These are phyloP conservation scores for Spinacia oleracea DNA, from an alignment of 179 eudicot genomes.

Conservation along the genomic window DNA sequence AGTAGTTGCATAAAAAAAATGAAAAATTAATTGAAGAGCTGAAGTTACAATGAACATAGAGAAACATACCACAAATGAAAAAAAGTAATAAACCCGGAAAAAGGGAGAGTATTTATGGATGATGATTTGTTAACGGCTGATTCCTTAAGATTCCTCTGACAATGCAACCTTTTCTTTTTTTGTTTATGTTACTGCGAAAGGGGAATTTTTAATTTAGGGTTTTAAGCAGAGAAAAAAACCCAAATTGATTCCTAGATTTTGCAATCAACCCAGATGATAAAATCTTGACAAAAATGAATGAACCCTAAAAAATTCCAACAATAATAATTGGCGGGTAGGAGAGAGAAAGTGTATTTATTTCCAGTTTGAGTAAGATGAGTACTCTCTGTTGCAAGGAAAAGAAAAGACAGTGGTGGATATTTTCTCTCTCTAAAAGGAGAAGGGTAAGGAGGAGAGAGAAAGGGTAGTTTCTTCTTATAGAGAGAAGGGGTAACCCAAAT, in stretches of 20 bases:
- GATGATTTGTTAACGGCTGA: slow-evolving; percentile 27
- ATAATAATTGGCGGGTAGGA: slow-evolving; percentile 25
- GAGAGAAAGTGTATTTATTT: neutral
- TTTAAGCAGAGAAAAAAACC: neutral
- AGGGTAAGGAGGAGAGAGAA: slow-evolving; percentile 3
- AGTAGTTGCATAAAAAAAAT: neutral
- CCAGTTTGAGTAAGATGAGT: neutral
- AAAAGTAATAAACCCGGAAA: slow-evolving; percentile 29
- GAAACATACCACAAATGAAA: slow-evolving; percentile 32
- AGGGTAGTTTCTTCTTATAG: slow-evolving; percentile 11
- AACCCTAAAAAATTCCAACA: slow-evolving; percentile 18
- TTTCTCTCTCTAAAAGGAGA: slow-evolving; percentile 19
- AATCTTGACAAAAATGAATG: slow-evolving; percentile 1
- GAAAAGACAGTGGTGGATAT: slow-evolving; percentile 8
- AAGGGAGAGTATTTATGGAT: slow-evolving; percentile 12
- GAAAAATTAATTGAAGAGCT: neutral
- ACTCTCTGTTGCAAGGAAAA: slow-evolving; percentile 22
- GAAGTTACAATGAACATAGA: slow-evolving; percentile 22
- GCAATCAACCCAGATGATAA: slow-evolving; percentile 12
- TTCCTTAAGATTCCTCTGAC: slow-evolving; percentile 38
- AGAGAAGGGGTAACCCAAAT: neutral
- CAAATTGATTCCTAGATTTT: neutral
- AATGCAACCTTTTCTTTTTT: slow-evolving; percentile 18
- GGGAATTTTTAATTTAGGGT: slow-evolving; percentile 13
- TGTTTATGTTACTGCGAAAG: neutral